Evolutionary conservation across 495 filamentous ascomycete species (phyloP), one percentile per base, ranked within the genome.

Genomic region (Hypoxylon crocopeplum): DNA sequence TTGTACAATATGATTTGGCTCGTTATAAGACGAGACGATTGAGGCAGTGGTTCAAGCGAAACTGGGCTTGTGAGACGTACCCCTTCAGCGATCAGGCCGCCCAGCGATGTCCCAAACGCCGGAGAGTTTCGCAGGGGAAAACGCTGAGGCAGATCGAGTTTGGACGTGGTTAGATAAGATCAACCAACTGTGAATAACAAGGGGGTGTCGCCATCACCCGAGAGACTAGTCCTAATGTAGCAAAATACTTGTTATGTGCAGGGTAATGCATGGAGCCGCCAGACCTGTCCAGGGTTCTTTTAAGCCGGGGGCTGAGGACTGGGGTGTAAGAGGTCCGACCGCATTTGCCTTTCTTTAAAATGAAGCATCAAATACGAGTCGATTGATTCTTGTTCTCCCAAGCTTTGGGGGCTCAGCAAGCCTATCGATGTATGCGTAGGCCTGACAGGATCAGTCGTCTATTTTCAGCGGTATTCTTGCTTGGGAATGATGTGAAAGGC

Each of bases 141-240:
- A 48, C 19, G 42, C 57, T 57, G 56, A 61, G 13, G 56, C 56
- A 66, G 56, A 60, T 56, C 56, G 40, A 30, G 62, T 56, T 60
- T 66, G 49, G 42, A 29, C 27, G n/a, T 22, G 33, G 39, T 27
- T 45, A 55, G 61, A 55, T 51, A 51, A 59, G 56, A 59, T 65
- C 54, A 27, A 41, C 55, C 38, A 38, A 29, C 32, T 34, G 27
- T 52, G 33, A 38, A 11, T 27, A 27, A 36, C 37, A 53, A 64
- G 48, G 59, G 48, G 42, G 47, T 59, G 27, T 36, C 44, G 42
- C 60, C 60, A 52, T 64, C 60, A 55, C n/a, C 48, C 54, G 29
- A 16, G 12, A 32, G 25, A 16, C 60, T 64, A 59, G 27, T 22
- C 60, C 54, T 40, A 48, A 62, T 62, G 0, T 10, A 42, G 59